Conservation (phyloP, 176 grass and related monocot species). For the Tillandsia leiboldiana region DNA sequence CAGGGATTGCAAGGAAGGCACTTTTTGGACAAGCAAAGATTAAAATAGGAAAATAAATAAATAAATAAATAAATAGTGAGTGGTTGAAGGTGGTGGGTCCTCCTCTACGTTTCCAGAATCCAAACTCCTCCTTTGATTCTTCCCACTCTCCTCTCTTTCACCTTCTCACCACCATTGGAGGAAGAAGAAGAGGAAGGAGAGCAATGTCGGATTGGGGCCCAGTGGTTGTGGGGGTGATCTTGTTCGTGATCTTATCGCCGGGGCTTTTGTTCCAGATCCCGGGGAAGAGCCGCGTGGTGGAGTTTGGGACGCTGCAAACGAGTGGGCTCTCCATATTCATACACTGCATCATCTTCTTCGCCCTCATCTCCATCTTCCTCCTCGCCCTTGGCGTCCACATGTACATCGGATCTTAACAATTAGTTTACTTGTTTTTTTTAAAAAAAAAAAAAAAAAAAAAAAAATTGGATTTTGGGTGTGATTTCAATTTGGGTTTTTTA, state of each 20-base stretch:
- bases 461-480: no score
- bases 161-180: neutral
- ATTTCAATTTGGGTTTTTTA: no score
- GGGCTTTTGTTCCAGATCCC: slow-evolving; percentile 25
- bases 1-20: no score
- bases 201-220: slow-evolving; percentile 32
- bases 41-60: no score
- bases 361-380: slow-evolving; percentile 25
- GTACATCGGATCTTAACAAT: slow-evolving; percentile 12
- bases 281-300: slow-evolving; percentile 16
- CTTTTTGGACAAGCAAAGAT: no score
- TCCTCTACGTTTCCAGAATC: neutral
- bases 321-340: slow-evolving; percentile 28
- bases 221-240: slow-evolving; percentile 20
- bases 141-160: neutral
- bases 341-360: slow-evolving; percentile 25
- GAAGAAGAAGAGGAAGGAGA: neutral
- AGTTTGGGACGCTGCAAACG: slow-evolving; percentile 28
- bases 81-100: neutral
- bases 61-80: neutral
- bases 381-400: slow-evolving; percentile 22
- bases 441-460: no score
- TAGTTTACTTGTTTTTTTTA: no score
- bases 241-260: slow-evolving; percentile 26
- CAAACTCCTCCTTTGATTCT: neutral